Base-by-base conservation (phyloP, 139 green algal species). In the Trebouxia sp. region DNA sequence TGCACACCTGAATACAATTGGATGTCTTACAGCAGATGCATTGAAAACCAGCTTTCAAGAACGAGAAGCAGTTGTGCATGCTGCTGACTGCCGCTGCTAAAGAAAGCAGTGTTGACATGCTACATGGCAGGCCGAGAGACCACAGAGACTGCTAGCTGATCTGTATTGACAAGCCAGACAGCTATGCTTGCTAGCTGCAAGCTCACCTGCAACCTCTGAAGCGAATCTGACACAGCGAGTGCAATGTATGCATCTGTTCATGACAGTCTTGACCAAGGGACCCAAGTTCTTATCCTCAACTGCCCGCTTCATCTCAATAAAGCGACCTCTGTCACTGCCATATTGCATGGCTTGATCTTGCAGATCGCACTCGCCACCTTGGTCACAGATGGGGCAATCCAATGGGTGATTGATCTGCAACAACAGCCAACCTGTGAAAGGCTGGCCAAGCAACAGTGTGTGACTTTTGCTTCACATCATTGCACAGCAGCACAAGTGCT, bases 331-430 rank as follows among this genome's bases (percentile, higher is more conserved):
- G 86, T 99, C 97, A 69, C 82, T 92, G 41, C 97, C 97, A 85
- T 95, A 99, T 24, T 94, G 84, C 92, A 99, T 98, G 26, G 96
- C 70, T 39, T 92, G 86, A 70, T 97, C 94, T 85, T 99, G 97
- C 82, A 99, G 86, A 89, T 99, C 97, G 82, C 97, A 99, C 91
- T 99, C 97, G 38, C 97, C 97, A 58, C 97, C 97, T 86, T 99
- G 97, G 84, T 99, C 97, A 87, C 97, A 99, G 83, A 99, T 99
- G 70, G 97, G 97, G 89, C 97, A 99, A 80, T 99, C 97, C 75
- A 99, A 90, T 17, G 97, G 97, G 86, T 99, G 97, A 85, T 99
- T 99, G 84, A 96, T 96, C 89, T 94, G 88, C 67, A 80, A 2
- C 17, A 32, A 9, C 8, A 65, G 24, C 42, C 72, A 79, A 6